These are phyloP conservation scores for Penicillium robsamsonii DNA, from an alignment of 495 filamentous ascomycete species.

Conservation along the genomic window DNA sequence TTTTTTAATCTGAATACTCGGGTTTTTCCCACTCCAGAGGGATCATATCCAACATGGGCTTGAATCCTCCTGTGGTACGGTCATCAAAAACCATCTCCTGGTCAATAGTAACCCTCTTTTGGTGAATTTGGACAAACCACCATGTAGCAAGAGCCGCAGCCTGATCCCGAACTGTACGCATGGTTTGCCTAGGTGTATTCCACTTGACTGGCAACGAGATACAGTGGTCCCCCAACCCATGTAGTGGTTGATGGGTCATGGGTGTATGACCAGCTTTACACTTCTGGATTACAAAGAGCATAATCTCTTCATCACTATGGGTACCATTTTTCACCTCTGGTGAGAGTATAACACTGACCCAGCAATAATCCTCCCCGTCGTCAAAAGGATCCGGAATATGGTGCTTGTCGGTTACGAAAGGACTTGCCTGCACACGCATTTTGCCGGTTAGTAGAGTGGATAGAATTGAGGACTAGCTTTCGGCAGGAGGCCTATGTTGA, in stretches of 20 bases:
- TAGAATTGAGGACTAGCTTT: not conserved
- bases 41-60: not conserved
- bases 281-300: not conserved
- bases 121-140: not conserved
- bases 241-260: not conserved
- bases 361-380: not conserved
- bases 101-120: not conserved
- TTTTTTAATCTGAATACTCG: constrained; percentile 16
- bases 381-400: not conserved
- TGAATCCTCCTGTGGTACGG: not conserved
- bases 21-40: not conserved
- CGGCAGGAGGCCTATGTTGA: not conserved
- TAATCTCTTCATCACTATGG: not conserved
- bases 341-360: not conserved
- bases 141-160: not conserved
- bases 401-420: not conserved
- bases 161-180: not conserved
- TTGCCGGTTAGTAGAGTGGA: not conserved
- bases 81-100: not conserved
- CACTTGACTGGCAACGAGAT: constrained; percentile 3
- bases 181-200: not conserved
- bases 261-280: not conserved
- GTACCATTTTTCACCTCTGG: not conserved
- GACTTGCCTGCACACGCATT: not conserved
- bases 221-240: not conserved